Conservation (phyloP, 179 eudicot genomes). For the Gypsophila paniculata region DNA sequence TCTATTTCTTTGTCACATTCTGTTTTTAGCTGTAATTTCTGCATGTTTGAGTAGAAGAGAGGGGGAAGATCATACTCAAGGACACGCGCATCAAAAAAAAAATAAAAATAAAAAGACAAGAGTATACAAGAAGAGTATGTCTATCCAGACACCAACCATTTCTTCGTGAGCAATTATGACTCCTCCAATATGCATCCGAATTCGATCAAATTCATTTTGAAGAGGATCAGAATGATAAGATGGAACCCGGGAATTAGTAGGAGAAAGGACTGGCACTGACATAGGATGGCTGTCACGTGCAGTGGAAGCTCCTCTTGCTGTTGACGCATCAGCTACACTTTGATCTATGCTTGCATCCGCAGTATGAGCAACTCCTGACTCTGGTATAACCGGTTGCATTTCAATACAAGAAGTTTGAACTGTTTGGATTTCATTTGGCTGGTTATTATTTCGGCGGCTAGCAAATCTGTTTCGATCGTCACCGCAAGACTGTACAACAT, state of each 20-base stretch:
- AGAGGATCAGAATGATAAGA: conserved; percentile 46
- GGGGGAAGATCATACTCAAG: conserved; percentile 4
- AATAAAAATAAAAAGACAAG: neutral
- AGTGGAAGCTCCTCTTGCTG: conserved; percentile 24
- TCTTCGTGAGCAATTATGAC: conserved; percentile 36
- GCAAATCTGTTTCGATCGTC: conserved; percentile 12
- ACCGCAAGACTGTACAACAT: conserved; percentile 6
- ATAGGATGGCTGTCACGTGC: conserved; percentile 17
- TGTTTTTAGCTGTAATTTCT: conserved; percentile 51
- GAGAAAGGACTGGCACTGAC: conserved; percentile 15
- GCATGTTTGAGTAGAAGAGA: conserved; percentile 21
- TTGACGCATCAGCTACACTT: conserved; percentile 16
- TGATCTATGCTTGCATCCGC: conserved; percentile 12
- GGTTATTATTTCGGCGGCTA: conserved; percentile 16
- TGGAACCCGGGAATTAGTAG: conserved; percentile 9
- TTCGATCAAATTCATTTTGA: conserved; percentile 50
- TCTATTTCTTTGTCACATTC: conserved; percentile 70
- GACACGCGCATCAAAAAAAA: conserved; percentile 12
- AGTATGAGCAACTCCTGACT: conserved; percentile 8
- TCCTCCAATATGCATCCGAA: conserved; percentile 42
- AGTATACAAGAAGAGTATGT: neutral
- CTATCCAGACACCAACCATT: conserved; percentile 33
- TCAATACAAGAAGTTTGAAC: conserved; percentile 4
- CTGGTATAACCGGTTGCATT: conserved; percentile 9
- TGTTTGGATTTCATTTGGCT: conserved; percentile 8